Conservation (phyloP, 805 yeast genomes). For the Myxozyma monticola region DNA sequence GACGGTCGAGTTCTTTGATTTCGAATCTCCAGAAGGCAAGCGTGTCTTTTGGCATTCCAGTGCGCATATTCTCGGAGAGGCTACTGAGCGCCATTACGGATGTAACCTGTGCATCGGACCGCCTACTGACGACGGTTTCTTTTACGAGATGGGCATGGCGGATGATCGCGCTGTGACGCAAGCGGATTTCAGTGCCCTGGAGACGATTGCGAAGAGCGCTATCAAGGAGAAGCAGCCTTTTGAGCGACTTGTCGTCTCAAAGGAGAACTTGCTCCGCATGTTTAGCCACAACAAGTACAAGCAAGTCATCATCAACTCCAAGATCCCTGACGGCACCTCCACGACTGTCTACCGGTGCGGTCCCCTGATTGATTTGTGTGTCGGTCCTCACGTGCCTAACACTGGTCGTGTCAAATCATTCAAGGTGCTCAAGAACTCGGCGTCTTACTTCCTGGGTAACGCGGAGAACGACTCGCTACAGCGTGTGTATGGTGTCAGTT, state of each 20-base stretch:
- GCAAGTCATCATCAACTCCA: constrained; percentile 78
- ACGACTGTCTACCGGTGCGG: constrained; percentile 98
- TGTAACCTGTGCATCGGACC: constrained; percentile 94
- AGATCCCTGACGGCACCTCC: constrained; percentile 93
- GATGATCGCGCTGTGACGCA: constrained; percentile 72
- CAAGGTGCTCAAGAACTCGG: constrained; percentile 91
- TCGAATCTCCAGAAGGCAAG: constrained; percentile 79
- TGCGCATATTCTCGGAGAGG: constrained; percentile 97
- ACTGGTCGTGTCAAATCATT: constrained; percentile 95
- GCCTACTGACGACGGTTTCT: constrained; percentile 96
- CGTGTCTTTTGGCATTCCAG: constrained; percentile 98
- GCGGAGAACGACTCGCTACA: constrained; percentile 90
- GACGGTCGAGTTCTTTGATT: constrained; percentile 78
- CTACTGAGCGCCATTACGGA: constrained; percentile 94
- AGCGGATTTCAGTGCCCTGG: constrained; percentile 79
- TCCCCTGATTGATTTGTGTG: constrained; percentile 91
- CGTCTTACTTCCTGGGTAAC: constrained; percentile 95
- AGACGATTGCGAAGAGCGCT: constrained; percentile 81
- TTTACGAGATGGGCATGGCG: constrained; percentile 89
- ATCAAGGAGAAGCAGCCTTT: constrained; percentile 94
- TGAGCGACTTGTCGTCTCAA: constrained; percentile 87
- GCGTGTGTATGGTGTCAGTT: constrained; percentile 95
- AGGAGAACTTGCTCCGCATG: constrained; percentile 89
- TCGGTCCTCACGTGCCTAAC: constrained; percentile 97
- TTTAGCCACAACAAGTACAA: constrained; percentile 94